Base-by-base conservation (phyloP, 2,329 filamentous ascomycete genomes). In the Arthroderma sp. region DNA sequence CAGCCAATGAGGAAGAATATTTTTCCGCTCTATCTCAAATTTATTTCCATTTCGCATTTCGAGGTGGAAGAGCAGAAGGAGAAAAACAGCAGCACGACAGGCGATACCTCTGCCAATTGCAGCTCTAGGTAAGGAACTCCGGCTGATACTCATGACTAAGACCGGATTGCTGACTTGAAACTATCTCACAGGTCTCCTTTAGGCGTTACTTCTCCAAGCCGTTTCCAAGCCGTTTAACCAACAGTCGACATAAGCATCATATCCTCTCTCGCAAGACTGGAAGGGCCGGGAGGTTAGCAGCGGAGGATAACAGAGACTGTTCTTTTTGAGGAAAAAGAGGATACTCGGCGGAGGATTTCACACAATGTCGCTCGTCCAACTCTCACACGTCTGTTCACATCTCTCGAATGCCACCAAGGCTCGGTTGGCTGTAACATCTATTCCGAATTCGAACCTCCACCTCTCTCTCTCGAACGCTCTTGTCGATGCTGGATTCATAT, bases 331-430 rank as follows among this genome's bases (percentile, higher is more conserved):
- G 2, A 21, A 5, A 5, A 2, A 4, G 21, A 5, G 19, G 8
- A 47, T 21, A 47, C 3, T 31, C 25, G 23, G 11, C 41, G 21
- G 21, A 28, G 19, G 19, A n/a, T 37, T 35, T 15, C 15, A n/a
- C 7, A 63, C 58, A 52, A 87, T 88, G 85, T 87, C 84, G 66
- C 80, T 95, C 73, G 77, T 81, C 68, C 82, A 85, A 73, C 80
- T 95, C 62, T 80, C 83, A 66, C 77, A 91, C 77, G 83, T 91
- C 74, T 94, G 88, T 79, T 90, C 89, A 63, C 90, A 95, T 76
- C 79, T 96, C 58, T 88, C 93, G 72, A 96, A 96, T 77, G 88
- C 87, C 63, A 86, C 86, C 58, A 84, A 84, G 66, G 88, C 87
- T n/a, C 84, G 86, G 1, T 82, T 96, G 0, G 87, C 86, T 63